Base-by-base conservation (phyloP, 2,329 filamentous ascomycete species). In the Alternaria gaisen region DNA sequence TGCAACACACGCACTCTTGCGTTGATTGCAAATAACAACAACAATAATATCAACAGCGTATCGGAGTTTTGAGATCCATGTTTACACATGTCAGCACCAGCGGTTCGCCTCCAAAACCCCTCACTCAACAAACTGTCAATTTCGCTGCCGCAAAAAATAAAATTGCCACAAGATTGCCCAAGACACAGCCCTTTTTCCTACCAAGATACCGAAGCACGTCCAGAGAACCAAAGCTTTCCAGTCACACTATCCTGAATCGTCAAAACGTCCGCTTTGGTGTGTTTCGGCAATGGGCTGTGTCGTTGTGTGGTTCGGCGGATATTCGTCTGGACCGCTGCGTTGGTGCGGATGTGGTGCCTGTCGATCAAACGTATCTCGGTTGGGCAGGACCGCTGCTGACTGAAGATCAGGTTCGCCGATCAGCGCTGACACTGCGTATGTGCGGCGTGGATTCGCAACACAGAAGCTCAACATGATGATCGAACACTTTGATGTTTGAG, bases 371-470 rank as follows among this genome's bases (percentile, higher is more conserved):
- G 38, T 20, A 28, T 50, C 41, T 58, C 48, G 56, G 48, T 32
- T 43, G 54, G 14, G 16, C 30, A 34, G 12, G 28, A 26, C 52
- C 18, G 41, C 28, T 30, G 28, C 28, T 30, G 28, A 30, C 28
- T 30, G 56, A 30, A 55, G 52, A 59, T 59, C 57, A 36, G 43
- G 57, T 59, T 59, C 41, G 57, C 57, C 57, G 56, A 59, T 59
- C 56, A 4, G 14, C 28, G 46, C 30, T 20, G 7, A 16, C 44
- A 28, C 28, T 46, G 43, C 16, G 44, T 22, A n/a, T 47, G 38
- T 20, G 44, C n/a, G 26, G 44, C 28, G 30, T 24, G 14, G 12
- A 34, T 34, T n/a, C 4, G 46, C 30, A 16, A 10, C 46, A 34
- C 46, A 22, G 3, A 12, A 24, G 34, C 30, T 34, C 5, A 20